These are phyloP conservation scores for Gastrolobium bilobum DNA, from an alignment of 306 rosid genomes.

Conservation along the genomic window DNA sequence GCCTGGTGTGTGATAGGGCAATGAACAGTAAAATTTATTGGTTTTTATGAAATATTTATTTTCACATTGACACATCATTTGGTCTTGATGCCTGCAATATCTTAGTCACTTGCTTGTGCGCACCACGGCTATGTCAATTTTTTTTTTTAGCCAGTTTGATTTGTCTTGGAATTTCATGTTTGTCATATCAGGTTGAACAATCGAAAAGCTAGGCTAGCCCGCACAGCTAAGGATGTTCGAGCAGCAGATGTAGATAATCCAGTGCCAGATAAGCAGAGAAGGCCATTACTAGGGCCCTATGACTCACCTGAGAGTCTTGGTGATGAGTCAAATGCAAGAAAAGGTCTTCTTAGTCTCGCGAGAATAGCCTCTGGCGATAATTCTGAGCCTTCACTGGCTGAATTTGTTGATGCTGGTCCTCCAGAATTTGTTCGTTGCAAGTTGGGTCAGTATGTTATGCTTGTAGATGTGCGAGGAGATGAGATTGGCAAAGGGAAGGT, in stretches of 20 bases:
- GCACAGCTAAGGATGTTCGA: slow-evolving; percentile 68
- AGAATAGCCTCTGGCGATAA: slow-evolving; percentile 50
- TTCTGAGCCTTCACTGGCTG: slow-evolving; percentile 53
- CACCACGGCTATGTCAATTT: slow-evolving; percentile 2
- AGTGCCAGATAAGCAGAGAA: slow-evolving; percentile 68
- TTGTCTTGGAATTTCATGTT: slow-evolving; percentile 9
- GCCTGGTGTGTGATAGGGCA: background rate
- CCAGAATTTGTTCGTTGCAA: slow-evolving; percentile 57
- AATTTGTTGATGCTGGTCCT: slow-evolving; percentile 47
- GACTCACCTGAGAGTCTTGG: slow-evolving; percentile 66
- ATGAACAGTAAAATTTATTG: background rate
- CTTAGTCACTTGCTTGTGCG: background rate
- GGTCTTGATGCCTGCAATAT: background rate
- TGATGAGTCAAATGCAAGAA: slow-evolving; percentile 54
- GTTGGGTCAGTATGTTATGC: slow-evolving; percentile 65
- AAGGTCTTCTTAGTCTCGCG: slow-evolving; percentile 55
- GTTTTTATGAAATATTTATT: background rate
- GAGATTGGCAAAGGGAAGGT: slow-evolving; percentile 71
- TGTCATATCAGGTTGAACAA: slow-evolving; percentile 76
- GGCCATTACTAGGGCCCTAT: slow-evolving; percentile 54
- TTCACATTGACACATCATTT: slow-evolving; percentile 18
- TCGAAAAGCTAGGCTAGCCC: slow-evolving; percentile 90
- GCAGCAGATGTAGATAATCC: slow-evolving; percentile 59
- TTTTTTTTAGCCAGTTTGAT: slow-evolving; percentile 32
- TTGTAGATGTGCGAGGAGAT: slow-evolving; percentile 57